Evolutionary conservation across 2,329 filamentous ascomycete species (phyloP), one percentile per base, ranked within the genome.

Genomic region (Salinomyces thailandicus): DNA sequence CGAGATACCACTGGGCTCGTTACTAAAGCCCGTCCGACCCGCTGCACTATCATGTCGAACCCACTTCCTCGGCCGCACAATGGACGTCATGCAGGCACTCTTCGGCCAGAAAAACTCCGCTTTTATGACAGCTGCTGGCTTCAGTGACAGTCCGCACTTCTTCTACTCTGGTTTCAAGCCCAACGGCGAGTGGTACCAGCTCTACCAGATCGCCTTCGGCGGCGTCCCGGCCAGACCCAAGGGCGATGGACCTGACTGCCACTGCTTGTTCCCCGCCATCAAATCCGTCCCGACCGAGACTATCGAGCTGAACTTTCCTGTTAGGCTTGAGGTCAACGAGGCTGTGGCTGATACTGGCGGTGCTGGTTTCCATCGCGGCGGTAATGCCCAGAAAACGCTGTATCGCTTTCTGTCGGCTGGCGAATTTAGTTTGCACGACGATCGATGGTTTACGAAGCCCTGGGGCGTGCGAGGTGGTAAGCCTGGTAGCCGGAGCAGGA

Each of bases 171-270:
- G 55, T 1, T 69, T 68, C 45, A 60, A 44, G 28, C 54, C 63
- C 0, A 62, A 55, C 22, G 60, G 61, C 2, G 62, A 66, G 16
- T 69, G 56, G 50, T 51, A 50, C 22, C 63, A 67, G 35, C 57
- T 69, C 7, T 70, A 70, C 47, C 49, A 51, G 35, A 51, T 51
- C 24, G 49, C 49, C 4, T 51, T 50, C 31, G 49, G 49, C 1
- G 49, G 49, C 3, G 49, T 51, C 2, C 47, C 49, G 1, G 49
- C 49, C 6, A 31, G 49, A 29, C 49, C 49, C 1, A 51, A 50
- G 28, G 49, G 49, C 7, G 49, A 51, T 22, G 49, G 49, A n/a
- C 49, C 49, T 7, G 49, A 50, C 19, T 51, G 49, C 16, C 49
- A 50, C 22, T 51, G 49, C 30, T 33, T 50, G 15, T 51, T 50